Evolutionary conservation across 108 stramenopile species (phyloP), one percentile per base, ranked within the genome.

Genomic region (Phaeodactylum tricornutum): DNA sequence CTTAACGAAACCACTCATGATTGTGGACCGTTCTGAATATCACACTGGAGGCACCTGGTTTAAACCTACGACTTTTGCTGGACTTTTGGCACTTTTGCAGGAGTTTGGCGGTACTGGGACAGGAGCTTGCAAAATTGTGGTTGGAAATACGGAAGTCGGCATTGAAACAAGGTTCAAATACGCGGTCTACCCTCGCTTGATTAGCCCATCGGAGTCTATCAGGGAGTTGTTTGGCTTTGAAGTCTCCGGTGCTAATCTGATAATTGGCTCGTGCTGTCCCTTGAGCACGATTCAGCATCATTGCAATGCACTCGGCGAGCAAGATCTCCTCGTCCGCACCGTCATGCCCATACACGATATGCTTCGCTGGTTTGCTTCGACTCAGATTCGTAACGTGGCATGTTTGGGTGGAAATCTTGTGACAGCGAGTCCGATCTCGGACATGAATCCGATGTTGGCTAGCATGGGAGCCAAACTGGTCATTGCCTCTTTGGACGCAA

Each of bases 301-400:
- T 34, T 79, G 75, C 48, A 66, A 66, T 14, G 51, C 59, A 19
- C 19, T 69, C 30, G 55, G 67, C 28, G 44, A 51, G n/a, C 16
- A 34, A 29, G 6, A 43, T 3, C 20, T 8, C 22, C 44, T 41
- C 23, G 33, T 12, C 6, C 67, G 81, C 29, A 81, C 78, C 0
- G 67, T 78, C 14, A 45, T 52, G 38, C 90, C 92, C 5, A 88
- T 90, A 38, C 77, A 84, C 23, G 74, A 92, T 46, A 95, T 96
- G 92, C 66, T 96, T 29, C 72, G 92, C 3, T 96, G 96, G 96
- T 96, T 96, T 50, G 96, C 93, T 8, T 95, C 93, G 2, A 91
- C 88, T 9, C 96, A 96, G 60, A 95, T 96, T 44, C 67, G 96
- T 14, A 96, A 96, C 50, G 92, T 92, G 24, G 93, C 93, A 0